Conservation (phyloP, 192 early-diverging fungal genomes). For the Backusella liffmaniae region DNA sequence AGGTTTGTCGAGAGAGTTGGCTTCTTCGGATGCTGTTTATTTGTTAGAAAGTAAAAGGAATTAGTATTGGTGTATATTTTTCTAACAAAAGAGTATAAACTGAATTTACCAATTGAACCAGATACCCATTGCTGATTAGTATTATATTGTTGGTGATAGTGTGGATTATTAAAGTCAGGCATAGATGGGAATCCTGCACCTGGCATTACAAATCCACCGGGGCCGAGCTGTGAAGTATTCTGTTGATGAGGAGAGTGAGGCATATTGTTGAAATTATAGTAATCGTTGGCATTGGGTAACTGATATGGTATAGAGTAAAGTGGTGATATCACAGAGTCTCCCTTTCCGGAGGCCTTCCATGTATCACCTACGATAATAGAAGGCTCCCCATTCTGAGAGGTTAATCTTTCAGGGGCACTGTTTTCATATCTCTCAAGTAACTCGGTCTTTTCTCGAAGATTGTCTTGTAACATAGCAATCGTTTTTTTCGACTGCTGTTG, state of each 20-base stretch:
- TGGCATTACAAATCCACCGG: conserved; percentile 22
- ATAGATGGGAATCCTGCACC: conserved; percentile 18
- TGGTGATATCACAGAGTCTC: not conserved
- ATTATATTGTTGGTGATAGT: not conserved
- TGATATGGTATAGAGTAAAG: not conserved
- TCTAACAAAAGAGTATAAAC: not conserved
- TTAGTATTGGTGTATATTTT: not conserved
- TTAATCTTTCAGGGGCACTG: not conserved
- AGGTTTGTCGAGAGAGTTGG: not conserved
- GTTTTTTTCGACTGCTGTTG: conserved; percentile 72
- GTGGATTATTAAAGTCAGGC: not conserved
- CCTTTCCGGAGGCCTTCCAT: conserved; percentile 24
- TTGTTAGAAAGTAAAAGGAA: not conserved
- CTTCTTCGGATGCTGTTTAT: not conserved
- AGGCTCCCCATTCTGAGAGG: not conserved
- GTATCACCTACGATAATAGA: conserved; percentile 22
- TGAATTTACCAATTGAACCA: not conserved
- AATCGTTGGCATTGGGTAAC: not conserved
- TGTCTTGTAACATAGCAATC: conserved; percentile 67
- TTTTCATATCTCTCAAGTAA: not conserved
- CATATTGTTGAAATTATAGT: not conserved
- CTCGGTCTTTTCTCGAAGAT: conserved; percentile 54
- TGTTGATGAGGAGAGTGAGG: not conserved
- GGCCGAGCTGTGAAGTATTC: not conserved
- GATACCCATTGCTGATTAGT: conserved; percentile 23